Evolutionary conservation across 2,329 filamentous ascomycete species (phyloP).

Genomic region (Neonectria hederae): DNA sequence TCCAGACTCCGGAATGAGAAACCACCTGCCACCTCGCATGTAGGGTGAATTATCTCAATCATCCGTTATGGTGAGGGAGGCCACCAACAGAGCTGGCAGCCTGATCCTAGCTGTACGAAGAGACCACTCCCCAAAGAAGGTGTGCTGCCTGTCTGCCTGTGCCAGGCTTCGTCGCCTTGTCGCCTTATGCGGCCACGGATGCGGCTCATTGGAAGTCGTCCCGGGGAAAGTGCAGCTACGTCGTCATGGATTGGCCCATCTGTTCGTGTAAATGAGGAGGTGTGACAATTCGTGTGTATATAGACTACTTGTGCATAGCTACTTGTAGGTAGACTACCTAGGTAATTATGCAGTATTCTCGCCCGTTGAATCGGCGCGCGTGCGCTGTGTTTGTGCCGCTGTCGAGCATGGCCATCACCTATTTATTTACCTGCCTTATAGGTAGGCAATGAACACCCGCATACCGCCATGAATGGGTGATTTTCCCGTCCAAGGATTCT

Average conservation of each 20-base stretch:
- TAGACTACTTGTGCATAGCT: not conserved
- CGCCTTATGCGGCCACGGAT: not conserved
- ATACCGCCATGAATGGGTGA: not conserved
- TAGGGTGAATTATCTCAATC: not conserved
- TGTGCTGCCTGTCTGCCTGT: constrained; percentile 2
- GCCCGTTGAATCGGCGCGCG: not conserved
- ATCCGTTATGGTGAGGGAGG: not conserved
- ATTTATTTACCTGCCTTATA: too few relatives aligned
- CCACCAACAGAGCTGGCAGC: not conserved
- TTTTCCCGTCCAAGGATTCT: not conserved
- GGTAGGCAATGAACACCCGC: not conserved
- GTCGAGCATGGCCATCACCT: not conserved
- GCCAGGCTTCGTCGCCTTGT: constrained; percentile 6
- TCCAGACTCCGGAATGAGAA: constrained; percentile 10
- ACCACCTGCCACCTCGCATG: not conserved
- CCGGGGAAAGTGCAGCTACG: not conserved
- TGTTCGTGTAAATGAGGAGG: not conserved
- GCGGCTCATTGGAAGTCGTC: not conserved
- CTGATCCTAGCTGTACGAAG: not conserved
- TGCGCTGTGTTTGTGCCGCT: not conserved
- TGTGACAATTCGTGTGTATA: not conserved
- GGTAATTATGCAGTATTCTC: not conserved
- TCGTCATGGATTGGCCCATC: not conserved
- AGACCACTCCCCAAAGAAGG: not conserved
- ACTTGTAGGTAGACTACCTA: too few relatives aligned